Evolutionary conservation across 306 rosid species (phyloP).

Genomic region (Cajanus cajan): DNA sequence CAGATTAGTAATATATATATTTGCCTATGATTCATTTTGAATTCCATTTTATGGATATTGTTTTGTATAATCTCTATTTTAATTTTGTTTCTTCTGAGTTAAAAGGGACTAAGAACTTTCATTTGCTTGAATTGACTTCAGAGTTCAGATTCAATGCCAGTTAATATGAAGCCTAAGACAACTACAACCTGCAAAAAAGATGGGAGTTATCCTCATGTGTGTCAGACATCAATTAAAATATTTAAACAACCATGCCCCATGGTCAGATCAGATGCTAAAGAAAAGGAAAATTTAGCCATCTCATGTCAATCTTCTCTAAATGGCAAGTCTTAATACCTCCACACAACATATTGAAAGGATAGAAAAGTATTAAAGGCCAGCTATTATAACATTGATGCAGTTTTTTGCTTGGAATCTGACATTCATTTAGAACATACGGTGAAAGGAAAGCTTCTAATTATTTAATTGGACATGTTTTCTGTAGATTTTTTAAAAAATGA

Average conservation of each 20-base stretch:
- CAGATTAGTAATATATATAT: background rate
- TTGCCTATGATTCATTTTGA: background rate
- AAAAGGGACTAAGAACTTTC: background rate
- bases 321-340: constrained; percentile 29
- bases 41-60: background rate
- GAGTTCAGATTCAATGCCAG: constrained; percentile 7
- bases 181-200: constrained; percentile 11
- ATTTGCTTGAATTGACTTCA: constrained; percentile 13
- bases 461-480: background rate
- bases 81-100: background rate
- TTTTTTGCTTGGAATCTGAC: background rate
- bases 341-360: background rate
- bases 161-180: constrained; percentile 26
- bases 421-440: background rate
- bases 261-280: background rate
- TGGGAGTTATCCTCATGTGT: constrained; percentile 30
- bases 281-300: constrained; percentile 10
- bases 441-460: background rate
- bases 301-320: constrained; percentile 10
- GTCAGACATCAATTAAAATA: constrained; percentile 27
- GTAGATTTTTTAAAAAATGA: constrained; percentile 24
- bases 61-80: constrained; percentile 8
- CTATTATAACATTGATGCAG: background rate
- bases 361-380: background rate
- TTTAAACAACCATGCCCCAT: constrained; percentile 4